phyloP scores from a whole-genome alignment of 768 basidiomycete species.

The Dendrothele bispora region DNA sequence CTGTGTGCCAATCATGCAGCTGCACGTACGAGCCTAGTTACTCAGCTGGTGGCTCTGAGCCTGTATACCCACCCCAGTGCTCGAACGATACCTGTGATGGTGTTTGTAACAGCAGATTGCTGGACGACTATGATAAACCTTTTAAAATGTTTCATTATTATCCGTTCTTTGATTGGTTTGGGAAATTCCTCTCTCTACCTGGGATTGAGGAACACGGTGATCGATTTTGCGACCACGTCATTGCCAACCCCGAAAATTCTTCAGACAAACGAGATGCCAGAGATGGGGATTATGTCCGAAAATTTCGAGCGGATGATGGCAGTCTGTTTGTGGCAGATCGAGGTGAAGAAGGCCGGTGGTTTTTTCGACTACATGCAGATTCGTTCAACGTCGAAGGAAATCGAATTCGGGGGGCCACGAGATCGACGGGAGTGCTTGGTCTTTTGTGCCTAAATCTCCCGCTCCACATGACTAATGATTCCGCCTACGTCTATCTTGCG shows the following conservation, averaged over 20 bases:
- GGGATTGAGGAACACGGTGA: conserved; percentile 3
- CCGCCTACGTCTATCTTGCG: conserved; percentile 5
- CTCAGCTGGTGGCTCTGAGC: no score
- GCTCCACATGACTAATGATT: conserved; percentile 1
- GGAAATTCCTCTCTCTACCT: conserved; percentile 1
- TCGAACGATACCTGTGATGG: no score
- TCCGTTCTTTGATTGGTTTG: conserved; percentile 9
- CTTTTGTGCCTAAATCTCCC: conserved; percentile 8
- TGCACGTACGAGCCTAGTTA: no score
- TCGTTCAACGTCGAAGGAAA: conserved; percentile 6
- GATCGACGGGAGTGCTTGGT: conserved; percentile 6
- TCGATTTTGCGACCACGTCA: neutral
- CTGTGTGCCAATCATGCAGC: conserved; percentile 4
- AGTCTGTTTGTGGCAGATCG: conserved; percentile 3
- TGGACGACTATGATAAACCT: conserved; percentile 2
- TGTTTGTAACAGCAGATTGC: no score
- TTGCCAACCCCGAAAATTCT: neutral
- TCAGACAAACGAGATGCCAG: neutral
- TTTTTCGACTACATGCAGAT: conserved; percentile 2
- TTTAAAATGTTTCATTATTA: conserved; percentile 5
- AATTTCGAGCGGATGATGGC: neutral
- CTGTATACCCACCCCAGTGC: no score
- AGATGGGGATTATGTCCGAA: neutral
- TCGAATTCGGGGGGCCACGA: neutral
- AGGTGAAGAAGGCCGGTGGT: conserved; percentile 5